Conservation (phyloP, 305 asterid species). For the Ilex paraguariensis region DNA sequence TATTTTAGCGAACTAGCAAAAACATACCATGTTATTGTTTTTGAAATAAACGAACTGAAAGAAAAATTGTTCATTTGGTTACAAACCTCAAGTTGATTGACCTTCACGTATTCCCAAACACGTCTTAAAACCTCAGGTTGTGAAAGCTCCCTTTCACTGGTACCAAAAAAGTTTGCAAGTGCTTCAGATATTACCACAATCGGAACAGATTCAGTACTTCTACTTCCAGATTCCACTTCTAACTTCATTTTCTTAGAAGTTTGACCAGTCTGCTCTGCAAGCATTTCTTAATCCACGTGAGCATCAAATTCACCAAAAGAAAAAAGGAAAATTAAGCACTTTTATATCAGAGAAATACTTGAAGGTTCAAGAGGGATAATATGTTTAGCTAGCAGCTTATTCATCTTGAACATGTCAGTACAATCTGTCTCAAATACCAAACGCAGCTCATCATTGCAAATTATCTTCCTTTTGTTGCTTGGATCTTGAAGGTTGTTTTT, state of each 20-base stretch:
- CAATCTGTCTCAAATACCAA: conserved; percentile 67
- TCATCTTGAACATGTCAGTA: conserved; percentile 87
- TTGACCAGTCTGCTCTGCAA: conserved; percentile 48
- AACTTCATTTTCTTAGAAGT: conserved; percentile 46
- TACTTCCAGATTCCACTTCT: conserved; percentile 56
- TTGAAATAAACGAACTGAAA: neutral
- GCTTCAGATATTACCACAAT: conserved; percentile 67
- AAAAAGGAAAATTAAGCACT: conserved; percentile 4
- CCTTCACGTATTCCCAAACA: conserved; percentile 73
- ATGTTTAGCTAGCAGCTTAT: conserved; percentile 67
- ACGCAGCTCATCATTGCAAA: conserved; percentile 77
- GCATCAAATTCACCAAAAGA: conserved; percentile 11
- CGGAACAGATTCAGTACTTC: conserved; percentile 45
- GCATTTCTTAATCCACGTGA: conserved; percentile 5
- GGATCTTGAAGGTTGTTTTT: conserved; percentile 83
- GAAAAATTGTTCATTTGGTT: conserved; percentile 7
- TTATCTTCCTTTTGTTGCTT: conserved; percentile 71
- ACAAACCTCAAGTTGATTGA: conserved; percentile 73
- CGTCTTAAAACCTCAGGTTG: conserved; percentile 63
- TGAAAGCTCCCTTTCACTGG: conserved; percentile 66
- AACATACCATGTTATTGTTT: neutral
- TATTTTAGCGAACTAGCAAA: neutral
- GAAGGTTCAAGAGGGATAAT: conserved; percentile 72
- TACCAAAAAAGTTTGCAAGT: conserved; percentile 61
- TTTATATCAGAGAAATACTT: conserved; percentile 34